A percentile compares a stretch with the other conserved stretches of the same genome.
These are phyloP conservation scores for Ceratonia siliqua DNA, from an alignment of 306 rosid species.

Conservation along the genomic window DNA sequence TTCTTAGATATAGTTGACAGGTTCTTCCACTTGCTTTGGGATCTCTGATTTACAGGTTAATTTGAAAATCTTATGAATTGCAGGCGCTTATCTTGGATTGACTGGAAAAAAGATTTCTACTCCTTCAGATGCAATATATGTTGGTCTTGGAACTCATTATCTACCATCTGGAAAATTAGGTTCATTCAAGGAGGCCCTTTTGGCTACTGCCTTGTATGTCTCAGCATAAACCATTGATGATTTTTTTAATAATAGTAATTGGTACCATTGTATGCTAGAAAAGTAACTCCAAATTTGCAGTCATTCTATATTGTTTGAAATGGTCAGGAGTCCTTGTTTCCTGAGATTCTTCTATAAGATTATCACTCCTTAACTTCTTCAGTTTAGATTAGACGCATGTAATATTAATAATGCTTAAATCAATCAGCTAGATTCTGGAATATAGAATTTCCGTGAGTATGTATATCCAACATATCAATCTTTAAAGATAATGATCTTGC, in stretches of 20 bases:
- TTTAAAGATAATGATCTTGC: conserved; percentile 27
- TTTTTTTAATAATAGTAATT: background rate
- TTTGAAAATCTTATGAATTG: conserved; percentile 25
- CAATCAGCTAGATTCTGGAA: conserved; percentile 5
- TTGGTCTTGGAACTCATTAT: conserved; percentile 89
- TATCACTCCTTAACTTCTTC: background rate
- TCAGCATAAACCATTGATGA: conserved; percentile 16
- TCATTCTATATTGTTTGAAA: background rate
- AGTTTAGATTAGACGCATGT: background rate
- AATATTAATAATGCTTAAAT: conserved; percentile 9
- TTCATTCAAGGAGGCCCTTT: conserved; percentile 80
- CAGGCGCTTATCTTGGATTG: conserved; percentile 94
- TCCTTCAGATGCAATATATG: conserved; percentile 84
- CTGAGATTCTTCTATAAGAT: background rate
- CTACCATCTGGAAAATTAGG: conserved; percentile 81
- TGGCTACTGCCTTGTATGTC: conserved; percentile 74
- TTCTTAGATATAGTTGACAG: conserved; percentile 10
- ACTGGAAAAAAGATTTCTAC: conserved; percentile 89
- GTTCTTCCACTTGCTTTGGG: conserved; percentile 21
- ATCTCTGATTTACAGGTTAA: conserved; percentile 6
- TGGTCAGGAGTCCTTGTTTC: background rate
- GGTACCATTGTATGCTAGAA: background rate
- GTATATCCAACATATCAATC: background rate
- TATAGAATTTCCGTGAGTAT: conserved; percentile 14
- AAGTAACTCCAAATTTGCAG: background rate